Percentiles rank a stretch among this genome's conserved stretches.
Conservation (phyloP, 257 asterid genomes). For the Rehmannia glutinosa region DNA sequence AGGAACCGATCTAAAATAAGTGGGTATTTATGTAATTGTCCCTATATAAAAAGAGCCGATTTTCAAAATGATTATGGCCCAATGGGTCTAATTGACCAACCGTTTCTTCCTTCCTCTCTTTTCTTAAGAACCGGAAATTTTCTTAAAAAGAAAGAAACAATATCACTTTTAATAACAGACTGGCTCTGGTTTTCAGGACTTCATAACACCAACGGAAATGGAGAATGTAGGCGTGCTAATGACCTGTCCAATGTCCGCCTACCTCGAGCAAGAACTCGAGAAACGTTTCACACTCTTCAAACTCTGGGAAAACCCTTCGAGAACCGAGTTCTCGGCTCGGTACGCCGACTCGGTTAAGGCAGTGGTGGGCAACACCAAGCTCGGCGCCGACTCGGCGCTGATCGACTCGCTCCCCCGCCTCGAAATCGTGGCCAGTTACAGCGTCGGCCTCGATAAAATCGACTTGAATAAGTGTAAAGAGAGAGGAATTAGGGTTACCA, state of each 20-base stretch:
- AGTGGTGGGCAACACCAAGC: conserved; percentile 45
- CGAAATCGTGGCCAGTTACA: conserved; percentile 63
- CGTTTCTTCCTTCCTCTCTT: no score
- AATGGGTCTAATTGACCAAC: no score
- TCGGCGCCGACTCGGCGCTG: conserved; percentile 60
- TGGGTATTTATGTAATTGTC: no score
- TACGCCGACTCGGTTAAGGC: conserved; percentile 45
- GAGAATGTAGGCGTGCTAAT: conserved; percentile 49
- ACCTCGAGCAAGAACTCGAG: conserved; percentile 57
- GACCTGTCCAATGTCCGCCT: conserved; percentile 51
- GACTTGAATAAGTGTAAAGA: conserved; percentile 58
- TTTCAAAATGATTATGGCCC: no score
- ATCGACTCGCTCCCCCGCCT: conserved; percentile 56
- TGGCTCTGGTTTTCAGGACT: no score
- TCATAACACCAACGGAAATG: conserved; percentile 27
- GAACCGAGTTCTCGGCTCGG: conserved; percentile 26
- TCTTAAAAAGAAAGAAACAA: no score
- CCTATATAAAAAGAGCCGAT: no score
- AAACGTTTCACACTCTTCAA: conserved; percentile 61
- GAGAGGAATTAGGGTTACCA: conserved; percentile 67
- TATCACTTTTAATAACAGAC: no score
- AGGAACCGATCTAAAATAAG: no score
- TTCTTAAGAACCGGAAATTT: no score
- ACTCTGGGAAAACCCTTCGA: conserved; percentile 43
- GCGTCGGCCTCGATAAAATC: conserved; percentile 77